A percentile compares a stretch with the other conserved stretches of the same genome.
phyloP scores from a whole-genome alignment of 2,329 filamentous ascomycete species.

The Alternaria solani region DNA sequence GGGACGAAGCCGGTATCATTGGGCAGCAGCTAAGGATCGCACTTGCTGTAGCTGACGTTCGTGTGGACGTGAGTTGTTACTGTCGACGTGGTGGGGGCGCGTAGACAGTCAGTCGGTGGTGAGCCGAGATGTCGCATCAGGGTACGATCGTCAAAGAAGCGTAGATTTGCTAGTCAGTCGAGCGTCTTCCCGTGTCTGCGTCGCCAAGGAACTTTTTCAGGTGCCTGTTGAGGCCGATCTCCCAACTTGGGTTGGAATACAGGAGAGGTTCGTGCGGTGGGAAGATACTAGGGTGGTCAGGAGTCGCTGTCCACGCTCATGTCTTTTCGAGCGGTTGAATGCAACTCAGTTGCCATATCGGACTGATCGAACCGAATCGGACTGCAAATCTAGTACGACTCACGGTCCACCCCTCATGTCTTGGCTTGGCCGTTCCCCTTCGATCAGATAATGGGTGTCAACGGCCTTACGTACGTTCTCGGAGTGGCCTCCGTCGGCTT shows the following conservation, averaged over 20 bases:
- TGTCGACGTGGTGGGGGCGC: conserved; percentile 48
- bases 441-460: neutral
- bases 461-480: neutral
- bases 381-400: neutral
- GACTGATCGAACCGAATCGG: conserved; percentile 7
- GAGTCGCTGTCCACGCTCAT: neutral
- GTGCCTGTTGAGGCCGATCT: conserved; percentile 10
- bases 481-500: neutral
- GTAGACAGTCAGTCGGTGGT: conserved; percentile 1
- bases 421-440: conserved; percentile 1
- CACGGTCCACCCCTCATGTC: neutral
- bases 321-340: neutral
- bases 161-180: neutral
- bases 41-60: conserved; percentile 66
- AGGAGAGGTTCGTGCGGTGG: conserved; percentile 2
- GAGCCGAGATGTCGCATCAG: neutral
- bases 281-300: conserved; percentile 1
- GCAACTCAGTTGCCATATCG: conserved; percentile 2
- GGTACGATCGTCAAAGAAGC: conserved; percentile 1
- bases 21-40: conserved; percentile 61
- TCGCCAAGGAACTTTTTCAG: neutral
- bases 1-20: conserved; percentile 59
- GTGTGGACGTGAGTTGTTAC: conserved; percentile 66
- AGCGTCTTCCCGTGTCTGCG: neutral
- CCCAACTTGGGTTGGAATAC: neutral